Percentiles rank a stretch among this genome's conserved stretches.
These are phyloP conservation scores for Pleomassaria siparia DNA, from an alignment of 2,329 filamentous ascomycete species.

Conservation along the genomic window DNA sequence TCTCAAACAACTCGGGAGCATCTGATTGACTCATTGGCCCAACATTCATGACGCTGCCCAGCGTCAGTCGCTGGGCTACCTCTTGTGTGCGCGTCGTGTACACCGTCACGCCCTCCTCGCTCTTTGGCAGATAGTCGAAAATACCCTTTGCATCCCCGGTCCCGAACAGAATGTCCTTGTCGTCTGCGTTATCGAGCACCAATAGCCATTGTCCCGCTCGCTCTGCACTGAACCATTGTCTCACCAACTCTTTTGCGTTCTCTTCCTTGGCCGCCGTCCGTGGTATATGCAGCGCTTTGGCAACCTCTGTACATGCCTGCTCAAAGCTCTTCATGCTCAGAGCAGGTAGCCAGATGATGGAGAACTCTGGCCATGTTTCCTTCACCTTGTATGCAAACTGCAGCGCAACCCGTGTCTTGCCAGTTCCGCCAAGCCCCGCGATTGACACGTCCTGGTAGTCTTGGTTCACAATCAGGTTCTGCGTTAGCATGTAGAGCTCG, in stretches of 20 bases:
- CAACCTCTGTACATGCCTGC: conserved; percentile 16
- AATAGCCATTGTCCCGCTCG: conserved; percentile 15
- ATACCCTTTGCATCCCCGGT: conserved; percentile 5
- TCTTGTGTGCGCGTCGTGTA: conserved; percentile 13
- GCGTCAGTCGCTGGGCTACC: conserved; percentile 7
- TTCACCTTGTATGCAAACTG: conserved; percentile 29
- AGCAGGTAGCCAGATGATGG: conserved; percentile 26
- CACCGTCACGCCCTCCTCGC: conserved; percentile 9
- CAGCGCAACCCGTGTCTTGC: conserved; percentile 37
- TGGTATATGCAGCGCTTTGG: conserved; percentile 12
- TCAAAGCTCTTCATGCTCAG: conserved; percentile 23
- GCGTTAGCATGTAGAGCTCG: conserved; percentile 26
- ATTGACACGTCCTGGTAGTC: conserved; percentile 29
- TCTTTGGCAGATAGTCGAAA: conserved; percentile 13
- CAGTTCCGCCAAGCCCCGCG: conserved; percentile 30
- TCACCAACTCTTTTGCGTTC: conserved; percentile 19
- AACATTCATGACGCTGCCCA: conserved; percentile 8
- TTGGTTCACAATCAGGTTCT: conserved; percentile 23
- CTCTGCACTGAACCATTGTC: conserved; percentile 15
- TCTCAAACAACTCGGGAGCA: conserved; percentile 5
- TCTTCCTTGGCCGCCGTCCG: conserved; percentile 12
- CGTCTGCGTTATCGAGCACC: conserved; percentile 13
- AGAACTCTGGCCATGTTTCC: conserved; percentile 14
- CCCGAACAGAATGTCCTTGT: conserved; percentile 10
- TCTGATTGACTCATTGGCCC: conserved; percentile 9